Percentiles rank a stretch among this genome's conserved stretches.
phyloP scores from a whole-genome alignment of 1,284 basidiomycete genomes.

The Wolfiporia cocos region DNA sequence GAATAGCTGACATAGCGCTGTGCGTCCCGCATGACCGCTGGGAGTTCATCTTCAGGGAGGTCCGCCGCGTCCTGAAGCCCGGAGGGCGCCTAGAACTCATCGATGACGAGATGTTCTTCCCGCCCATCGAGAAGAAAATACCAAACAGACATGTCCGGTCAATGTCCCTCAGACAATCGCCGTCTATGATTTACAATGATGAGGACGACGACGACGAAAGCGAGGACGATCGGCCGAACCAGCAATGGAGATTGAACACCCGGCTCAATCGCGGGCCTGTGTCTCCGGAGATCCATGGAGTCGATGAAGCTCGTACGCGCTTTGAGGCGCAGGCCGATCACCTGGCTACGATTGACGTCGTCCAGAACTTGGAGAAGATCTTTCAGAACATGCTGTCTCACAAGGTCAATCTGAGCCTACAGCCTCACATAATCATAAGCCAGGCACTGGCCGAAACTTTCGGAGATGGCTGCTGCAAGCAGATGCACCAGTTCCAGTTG shows the following conservation, averaged over 20 bases:
- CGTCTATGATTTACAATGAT: too few relatives aligned
- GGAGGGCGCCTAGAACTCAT: slow-evolving; percentile 64
- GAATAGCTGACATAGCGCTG: slow-evolving; percentile 60
- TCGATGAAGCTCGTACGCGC: too few relatives aligned
- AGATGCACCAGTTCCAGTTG: slow-evolving; percentile 37
- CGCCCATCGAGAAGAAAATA: slow-evolving; percentile 29
- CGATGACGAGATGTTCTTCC: slow-evolving; percentile 64
- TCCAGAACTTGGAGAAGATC: too few relatives aligned
- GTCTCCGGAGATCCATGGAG: too few relatives aligned
- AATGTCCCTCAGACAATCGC: too few relatives aligned
- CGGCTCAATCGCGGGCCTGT: too few relatives aligned
- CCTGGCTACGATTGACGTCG: too few relatives aligned
- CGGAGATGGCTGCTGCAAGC: slow-evolving; percentile 30
- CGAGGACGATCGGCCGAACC: too few relatives aligned
- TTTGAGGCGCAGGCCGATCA: too few relatives aligned
- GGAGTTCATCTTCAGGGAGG: slow-evolving; percentile 51
- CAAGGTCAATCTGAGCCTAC: not conserved
- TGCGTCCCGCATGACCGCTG: slow-evolving; percentile 54
- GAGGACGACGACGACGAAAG: too few relatives aligned
- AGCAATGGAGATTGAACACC: too few relatives aligned
- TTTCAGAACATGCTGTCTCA: not conserved
- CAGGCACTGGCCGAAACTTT: slow-evolving; percentile 42
- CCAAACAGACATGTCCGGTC: too few relatives aligned
- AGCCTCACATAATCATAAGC: slow-evolving; percentile 18
- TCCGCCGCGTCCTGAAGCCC: slow-evolving; percentile 50